These are phyloP conservation scores for Metschnikowia cerradonensis DNA, from an alignment of 805 yeast species.

Conservation along the genomic window DNA sequence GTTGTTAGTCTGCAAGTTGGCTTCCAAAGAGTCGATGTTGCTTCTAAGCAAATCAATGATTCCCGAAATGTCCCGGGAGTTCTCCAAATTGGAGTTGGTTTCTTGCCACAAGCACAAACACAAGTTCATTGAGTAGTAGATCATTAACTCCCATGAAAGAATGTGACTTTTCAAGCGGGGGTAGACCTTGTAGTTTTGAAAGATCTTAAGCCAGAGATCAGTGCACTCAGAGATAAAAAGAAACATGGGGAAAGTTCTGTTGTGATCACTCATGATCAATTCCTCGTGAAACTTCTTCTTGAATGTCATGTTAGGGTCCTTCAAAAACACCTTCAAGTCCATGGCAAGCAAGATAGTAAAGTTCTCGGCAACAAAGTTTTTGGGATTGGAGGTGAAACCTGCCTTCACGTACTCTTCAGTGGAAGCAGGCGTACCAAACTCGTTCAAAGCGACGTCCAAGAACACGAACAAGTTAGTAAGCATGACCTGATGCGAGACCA, in stretches of 20 bases:
- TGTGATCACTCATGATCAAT: constrained; percentile 53
- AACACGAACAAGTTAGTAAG: constrained; percentile 36
- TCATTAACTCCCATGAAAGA: constrained; percentile 51
- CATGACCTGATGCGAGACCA: constrained; percentile 38
- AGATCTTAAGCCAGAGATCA: constrained; percentile 33
- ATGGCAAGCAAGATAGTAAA: constrained; percentile 49
- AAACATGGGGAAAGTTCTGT: constrained; percentile 48
- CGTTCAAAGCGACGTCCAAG: constrained; percentile 39
- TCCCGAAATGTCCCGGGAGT: constrained; percentile 47
- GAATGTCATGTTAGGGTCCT: constrained; percentile 55
- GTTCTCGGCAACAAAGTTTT: constrained; percentile 38
- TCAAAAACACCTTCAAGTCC: constrained; percentile 52
- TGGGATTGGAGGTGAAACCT: constrained; percentile 45
- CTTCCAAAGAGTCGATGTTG: constrained; percentile 28
- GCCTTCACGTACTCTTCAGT: constrained; percentile 43
- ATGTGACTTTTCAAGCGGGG: constrained; percentile 39
- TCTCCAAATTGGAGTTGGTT: constrained; percentile 46
- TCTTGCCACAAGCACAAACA: constrained; percentile 63
- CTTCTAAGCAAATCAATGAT: constrained; percentile 43
- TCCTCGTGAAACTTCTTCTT: constrained; percentile 63
- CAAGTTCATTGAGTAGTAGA: constrained; percentile 53
- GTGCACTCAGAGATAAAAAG: constrained; percentile 34
- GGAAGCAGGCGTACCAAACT: constrained; percentile 40
- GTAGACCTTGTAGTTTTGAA: constrained; percentile 26
- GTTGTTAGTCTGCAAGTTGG: constrained; percentile 15